Base-by-base conservation (phyloP, 2,329 filamentous ascomycete species). In the Cladophialophora exuberans region DNA sequence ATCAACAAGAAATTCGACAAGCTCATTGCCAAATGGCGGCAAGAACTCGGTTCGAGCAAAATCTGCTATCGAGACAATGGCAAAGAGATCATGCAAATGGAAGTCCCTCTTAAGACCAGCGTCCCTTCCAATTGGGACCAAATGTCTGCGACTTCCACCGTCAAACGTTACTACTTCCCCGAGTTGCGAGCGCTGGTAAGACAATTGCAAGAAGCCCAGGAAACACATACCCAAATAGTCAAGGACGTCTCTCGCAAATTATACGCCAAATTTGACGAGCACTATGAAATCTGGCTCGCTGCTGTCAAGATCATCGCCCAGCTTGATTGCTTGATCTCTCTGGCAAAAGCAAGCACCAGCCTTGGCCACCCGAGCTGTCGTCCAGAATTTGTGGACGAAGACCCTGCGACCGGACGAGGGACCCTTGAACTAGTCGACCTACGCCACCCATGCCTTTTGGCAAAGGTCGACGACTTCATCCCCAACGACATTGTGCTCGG, bases 21-120 rank as follows among this genome's bases (percentile, higher is more conserved):
- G 3, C 74, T 97, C 1, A 76, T 97, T 2, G 84, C 84, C 47
- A 80, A 83, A 64, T 86, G 87, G 62, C 87, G 89, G 59, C 81
- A 82, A 28, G 83, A 91, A 38, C 77, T 97, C 3, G 89, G 87
- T 57, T 90, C 87, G 55, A 88, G 82, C 62, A 81, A 82, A 0
- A 80, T 93, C 59, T 85, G 85, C 67, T 94, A 86, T 65, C 85
- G 85, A 23, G 90, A 97, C 67, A 88, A 95, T 6, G 94, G 94
- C 58, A 99, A 99, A 70, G 94, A 99, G 67, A 90, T 99, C 48
- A 97, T 96, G 73, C 93, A 99, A 72, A 80, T 99, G 9, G 94
- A 99, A 70, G 87, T 90, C 0, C 93, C 94, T 0, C 76, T 82
- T 66, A 96, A 94, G 71, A 76, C 77, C 1, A 96, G 95, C 71